These are phyloP conservation scores for Aspergillus sp. DNA, from an alignment of 2,329 filamentous ascomycete species.

Conservation along the genomic window DNA sequence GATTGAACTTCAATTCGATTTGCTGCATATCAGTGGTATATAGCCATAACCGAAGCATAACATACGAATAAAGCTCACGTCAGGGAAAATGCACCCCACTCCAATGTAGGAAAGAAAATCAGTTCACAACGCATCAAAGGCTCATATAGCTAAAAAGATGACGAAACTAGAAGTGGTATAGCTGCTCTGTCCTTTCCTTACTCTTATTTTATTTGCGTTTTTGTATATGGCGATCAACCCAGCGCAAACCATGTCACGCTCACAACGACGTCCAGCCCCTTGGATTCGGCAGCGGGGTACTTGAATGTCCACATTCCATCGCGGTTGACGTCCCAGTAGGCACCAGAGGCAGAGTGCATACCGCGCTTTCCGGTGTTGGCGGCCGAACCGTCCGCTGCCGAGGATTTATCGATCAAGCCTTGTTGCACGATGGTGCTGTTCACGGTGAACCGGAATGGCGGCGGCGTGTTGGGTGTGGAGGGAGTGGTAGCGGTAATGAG, in stretches of 20 bases:
- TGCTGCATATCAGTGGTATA: conserved; percentile 7
- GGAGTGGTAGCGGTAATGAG: conserved; percentile 44
- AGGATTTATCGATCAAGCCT: conserved; percentile 53
- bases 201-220: conserved; percentile 3
- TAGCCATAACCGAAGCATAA: conserved; percentile 3
- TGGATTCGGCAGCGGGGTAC: conserved; percentile 47
- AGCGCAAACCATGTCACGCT: conserved; percentile 50
- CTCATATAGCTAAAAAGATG: background rate
- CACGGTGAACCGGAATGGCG: conserved; percentile 90
- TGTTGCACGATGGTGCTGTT: conserved; percentile 99
- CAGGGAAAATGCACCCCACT: background rate
- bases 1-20: background rate
- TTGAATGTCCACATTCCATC: conserved; percentile 56
- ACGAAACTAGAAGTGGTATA: conserved; percentile 2
- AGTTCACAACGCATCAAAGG: background rate
- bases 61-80: background rate
- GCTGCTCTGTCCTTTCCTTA: background rate
- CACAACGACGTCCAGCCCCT: conserved; percentile 50
- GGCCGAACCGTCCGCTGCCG: conserved; percentile 56
- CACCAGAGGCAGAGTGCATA: conserved; percentile 52
- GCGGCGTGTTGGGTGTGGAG: conserved; percentile 33
- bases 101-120: background rate
- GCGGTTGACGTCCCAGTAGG: conserved; percentile 53
- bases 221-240: conserved; percentile 18
- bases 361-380: conserved; percentile 77